Evolutionary conservation across 2,329 filamentous ascomycete species (phyloP).

Genomic region (Aspergillus pseudoglaucus): DNA sequence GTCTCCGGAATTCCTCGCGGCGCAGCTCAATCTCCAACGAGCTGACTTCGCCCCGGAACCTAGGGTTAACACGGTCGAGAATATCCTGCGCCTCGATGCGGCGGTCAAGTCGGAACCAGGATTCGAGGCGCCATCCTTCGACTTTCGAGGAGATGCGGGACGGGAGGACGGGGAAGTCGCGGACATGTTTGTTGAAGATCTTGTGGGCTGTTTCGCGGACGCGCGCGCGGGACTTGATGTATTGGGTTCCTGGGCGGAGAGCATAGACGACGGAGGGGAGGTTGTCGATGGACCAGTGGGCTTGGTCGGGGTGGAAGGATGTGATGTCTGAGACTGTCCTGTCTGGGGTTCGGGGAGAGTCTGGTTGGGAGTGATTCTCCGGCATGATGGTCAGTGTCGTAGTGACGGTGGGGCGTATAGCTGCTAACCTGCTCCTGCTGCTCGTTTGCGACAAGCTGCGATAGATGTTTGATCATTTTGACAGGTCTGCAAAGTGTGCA

Average conservation of each 20-base stretch:
- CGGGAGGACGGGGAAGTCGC: constrained; percentile 9
- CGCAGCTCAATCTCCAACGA: constrained; percentile 6
- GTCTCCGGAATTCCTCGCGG: constrained; percentile 8
- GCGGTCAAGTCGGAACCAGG: constrained; percentile 19
- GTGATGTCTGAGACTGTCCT: neutral
- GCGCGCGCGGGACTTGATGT: neutral
- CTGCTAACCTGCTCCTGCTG: too few relatives aligned
- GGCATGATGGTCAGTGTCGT: too few relatives aligned
- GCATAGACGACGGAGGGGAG: neutral
- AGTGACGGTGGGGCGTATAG: too few relatives aligned
- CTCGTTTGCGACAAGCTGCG: too few relatives aligned
- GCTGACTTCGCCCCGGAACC: constrained; percentile 3
- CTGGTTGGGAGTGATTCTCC: too few relatives aligned
- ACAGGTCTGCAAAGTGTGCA: too few relatives aligned
- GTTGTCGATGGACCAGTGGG: constrained; percentile 1
- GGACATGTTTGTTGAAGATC: constrained; percentile 8
- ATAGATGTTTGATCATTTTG: too few relatives aligned
- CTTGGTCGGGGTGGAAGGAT: constrained; percentile 6
- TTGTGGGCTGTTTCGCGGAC: neutral
- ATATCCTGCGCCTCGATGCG: constrained; percentile 17
- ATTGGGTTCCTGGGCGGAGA: neutral
- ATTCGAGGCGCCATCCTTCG: constrained; percentile 20
- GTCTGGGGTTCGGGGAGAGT: too few relatives aligned
- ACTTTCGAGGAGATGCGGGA: constrained; percentile 14
- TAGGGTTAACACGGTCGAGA: constrained; percentile 15